These are phyloP conservation scores for Saksenaea oblongispora DNA, from an alignment of 371 early-diverging fungal genomes.

Conservation along the genomic window DNA sequence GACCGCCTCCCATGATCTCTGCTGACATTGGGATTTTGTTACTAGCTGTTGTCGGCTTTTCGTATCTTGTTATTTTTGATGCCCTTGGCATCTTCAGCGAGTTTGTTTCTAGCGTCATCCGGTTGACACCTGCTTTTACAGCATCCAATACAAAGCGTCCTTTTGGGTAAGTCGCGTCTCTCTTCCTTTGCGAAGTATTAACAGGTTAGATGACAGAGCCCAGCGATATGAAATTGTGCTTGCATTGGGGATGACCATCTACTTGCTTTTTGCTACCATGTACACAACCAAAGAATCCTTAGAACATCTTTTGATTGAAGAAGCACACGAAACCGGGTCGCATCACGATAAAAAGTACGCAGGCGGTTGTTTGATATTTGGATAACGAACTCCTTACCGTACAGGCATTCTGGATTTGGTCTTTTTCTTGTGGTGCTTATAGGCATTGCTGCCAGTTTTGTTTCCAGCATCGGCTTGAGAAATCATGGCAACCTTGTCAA, in stretches of 20 bases:
- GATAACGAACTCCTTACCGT: slow-evolving; percentile 17
- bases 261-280: slow-evolving; percentile 57
- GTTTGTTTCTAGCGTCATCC: slow-evolving; percentile 51
- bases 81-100: slow-evolving; percentile 29
- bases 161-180: slow-evolving; percentile 42
- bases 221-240: slow-evolving; percentile 52
- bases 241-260: slow-evolving; percentile 51
- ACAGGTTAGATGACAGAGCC: slow-evolving; percentile 25
- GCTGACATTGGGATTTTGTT: background rate
- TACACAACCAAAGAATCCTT: slow-evolving; percentile 57
- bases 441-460: slow-evolving; percentile 32
- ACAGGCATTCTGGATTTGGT: slow-evolving; percentile 16
- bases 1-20: background rate
- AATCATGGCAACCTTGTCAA: slow-evolving; percentile 48
- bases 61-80: slow-evolving; percentile 17
- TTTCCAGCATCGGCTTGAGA: slow-evolving; percentile 38
- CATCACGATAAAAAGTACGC: slow-evolving; percentile 12
- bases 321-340: slow-evolving; percentile 30
- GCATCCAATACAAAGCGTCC: slow-evolving; percentile 46
- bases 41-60: slow-evolving; percentile 53
- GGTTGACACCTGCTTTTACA: slow-evolving; percentile 35
- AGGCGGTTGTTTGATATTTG: background rate
- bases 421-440: slow-evolving; percentile 13
- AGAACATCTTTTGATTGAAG: slow-evolving; percentile 54
- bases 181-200: background rate